Evolutionary conservation across 2,329 filamentous ascomycete genomes (phyloP).

Genomic region (Beauveria caledonica): DNA sequence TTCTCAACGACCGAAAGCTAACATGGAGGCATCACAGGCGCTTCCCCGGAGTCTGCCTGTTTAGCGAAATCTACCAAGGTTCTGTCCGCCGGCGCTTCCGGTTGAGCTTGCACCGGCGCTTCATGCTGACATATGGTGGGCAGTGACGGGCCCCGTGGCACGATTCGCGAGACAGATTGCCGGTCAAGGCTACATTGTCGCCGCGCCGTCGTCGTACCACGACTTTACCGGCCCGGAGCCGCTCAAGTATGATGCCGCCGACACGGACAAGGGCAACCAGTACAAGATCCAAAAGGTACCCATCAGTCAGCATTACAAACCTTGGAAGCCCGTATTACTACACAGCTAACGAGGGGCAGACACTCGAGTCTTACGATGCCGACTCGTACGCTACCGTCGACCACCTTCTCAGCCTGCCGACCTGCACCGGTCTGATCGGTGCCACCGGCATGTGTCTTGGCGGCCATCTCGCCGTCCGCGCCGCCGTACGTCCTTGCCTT

Average conservation of each 20-base stretch:
- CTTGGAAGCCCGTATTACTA: background rate
- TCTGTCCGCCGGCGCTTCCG: slow-evolving; percentile 13
- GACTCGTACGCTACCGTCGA: slow-evolving; percentile 63
- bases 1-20: background rate
- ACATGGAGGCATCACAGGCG: slow-evolving; percentile 29
- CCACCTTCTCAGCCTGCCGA: slow-evolving; percentile 60
- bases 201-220: slow-evolving; percentile 83
- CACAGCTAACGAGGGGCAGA: slow-evolving; percentile 36
- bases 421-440: slow-evolving; percentile 74
- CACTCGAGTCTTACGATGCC: slow-evolving; percentile 77
- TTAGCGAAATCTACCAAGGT: slow-evolving; percentile 96
- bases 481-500: slow-evolving; percentile 34
- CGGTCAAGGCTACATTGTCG: slow-evolving; percentile 87
- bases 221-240: slow-evolving; percentile 84
- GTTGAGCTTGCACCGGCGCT: background rate
- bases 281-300: slow-evolving; percentile 74
- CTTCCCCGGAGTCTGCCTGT: slow-evolving; percentile 81
- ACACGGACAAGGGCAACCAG: slow-evolving; percentile 79
- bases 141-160: slow-evolving; percentile 82
- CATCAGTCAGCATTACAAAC: background rate
- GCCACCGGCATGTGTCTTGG: slow-evolving; percentile 88
- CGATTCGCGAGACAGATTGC: slow-evolving; percentile 89
- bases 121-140: background rate
- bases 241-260: slow-evolving; percentile 76
- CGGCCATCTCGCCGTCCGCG: slow-evolving; percentile 67